These are phyloP conservation scores for Teratosphaeriaceae sp. DNA, from an alignment of 2,329 filamentous ascomycete species.

Conservation along the genomic window DNA sequence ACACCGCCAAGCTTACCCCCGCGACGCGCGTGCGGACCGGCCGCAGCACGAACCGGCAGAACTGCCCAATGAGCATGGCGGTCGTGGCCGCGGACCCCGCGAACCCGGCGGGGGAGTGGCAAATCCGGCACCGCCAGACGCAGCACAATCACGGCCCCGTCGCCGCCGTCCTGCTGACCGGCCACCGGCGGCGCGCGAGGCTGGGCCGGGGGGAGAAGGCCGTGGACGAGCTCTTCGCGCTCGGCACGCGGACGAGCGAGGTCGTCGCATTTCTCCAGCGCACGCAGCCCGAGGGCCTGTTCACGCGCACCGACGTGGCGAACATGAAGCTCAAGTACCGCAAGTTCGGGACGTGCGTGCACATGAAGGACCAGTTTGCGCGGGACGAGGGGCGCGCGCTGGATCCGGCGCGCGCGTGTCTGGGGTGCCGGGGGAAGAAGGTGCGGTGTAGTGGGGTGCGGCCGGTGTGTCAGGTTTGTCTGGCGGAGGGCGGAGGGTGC, in stretches of 20 bases:
- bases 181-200: constrained; percentile 26
- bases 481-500: constrained; percentile 13
- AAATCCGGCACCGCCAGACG: constrained; percentile 27
- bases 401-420: constrained; percentile 18
- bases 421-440: constrained; percentile 23
- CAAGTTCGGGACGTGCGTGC: constrained; percentile 25
- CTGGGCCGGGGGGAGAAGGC: constrained; percentile 25
- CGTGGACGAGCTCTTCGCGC: constrained; percentile 27
- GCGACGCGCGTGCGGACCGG: constrained; percentile 21
- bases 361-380: constrained; percentile 6
- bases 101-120: constrained; percentile 26
- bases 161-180: constrained; percentile 22
- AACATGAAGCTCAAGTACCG: constrained; percentile 31
- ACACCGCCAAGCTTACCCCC: constrained; percentile 18
- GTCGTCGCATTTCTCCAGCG: constrained; percentile 26
- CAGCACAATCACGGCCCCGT: constrained; percentile 29
- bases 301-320: constrained; percentile 29
- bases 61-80: constrained; percentile 28
- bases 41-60: constrained; percentile 24
- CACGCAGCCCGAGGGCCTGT: constrained; percentile 27
- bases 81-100: constrained; percentile 24
- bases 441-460: constrained; percentile 21
- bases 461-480: constrained; percentile 22
- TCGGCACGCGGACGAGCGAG: constrained; percentile 25
- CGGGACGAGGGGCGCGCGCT: constrained; percentile 1